Conservation (phyloP, 257 asterid genomes). For the Marsdenia floribunda region DNA sequence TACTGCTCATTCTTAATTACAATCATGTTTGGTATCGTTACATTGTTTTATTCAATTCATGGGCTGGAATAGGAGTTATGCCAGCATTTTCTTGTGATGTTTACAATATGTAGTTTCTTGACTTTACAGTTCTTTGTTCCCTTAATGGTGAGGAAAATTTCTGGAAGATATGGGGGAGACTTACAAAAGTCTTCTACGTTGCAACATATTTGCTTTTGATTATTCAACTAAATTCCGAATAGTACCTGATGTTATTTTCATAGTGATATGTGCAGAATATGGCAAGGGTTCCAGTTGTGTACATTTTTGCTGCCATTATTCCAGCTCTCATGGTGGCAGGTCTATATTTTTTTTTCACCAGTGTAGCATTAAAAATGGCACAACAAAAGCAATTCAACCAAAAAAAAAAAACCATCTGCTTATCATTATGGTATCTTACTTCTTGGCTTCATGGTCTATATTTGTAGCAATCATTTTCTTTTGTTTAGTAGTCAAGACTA, state of each 20-base stretch:
- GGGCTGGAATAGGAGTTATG: background rate
- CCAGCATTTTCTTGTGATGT: background rate
- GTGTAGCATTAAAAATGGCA: slow-evolving; percentile 89
- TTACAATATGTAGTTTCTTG: background rate
- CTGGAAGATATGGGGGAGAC: background rate
- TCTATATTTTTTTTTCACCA: slow-evolving; percentile 78
- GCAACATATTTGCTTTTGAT: too few species aligned
- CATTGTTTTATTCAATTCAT: background rate
- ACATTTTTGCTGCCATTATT: slow-evolving; percentile 68
- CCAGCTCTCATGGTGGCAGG: slow-evolving; percentile 95
- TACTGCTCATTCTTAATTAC: background rate
- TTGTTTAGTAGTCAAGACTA: background rate
- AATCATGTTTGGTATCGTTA: background rate
- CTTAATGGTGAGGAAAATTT: background rate
- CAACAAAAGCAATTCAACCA: slow-evolving; percentile 84
- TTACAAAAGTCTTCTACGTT: background rate
- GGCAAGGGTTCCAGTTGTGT: slow-evolving; percentile 56
- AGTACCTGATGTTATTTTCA: background rate
- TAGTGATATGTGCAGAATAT: slow-evolving; percentile 56
- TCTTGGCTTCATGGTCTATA: slow-evolving; percentile 72
- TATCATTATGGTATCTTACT: slow-evolving; percentile 72
- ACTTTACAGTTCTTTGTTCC: background rate
- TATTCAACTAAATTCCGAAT: background rate
- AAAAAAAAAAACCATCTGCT: slow-evolving; percentile 80
- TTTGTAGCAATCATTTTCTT: background rate